Evolutionary conservation across 78 protist genomes (phyloP), one percentile per base, ranked within the genome.

Genomic region (Dictyostelium brefeldianum): DNA sequence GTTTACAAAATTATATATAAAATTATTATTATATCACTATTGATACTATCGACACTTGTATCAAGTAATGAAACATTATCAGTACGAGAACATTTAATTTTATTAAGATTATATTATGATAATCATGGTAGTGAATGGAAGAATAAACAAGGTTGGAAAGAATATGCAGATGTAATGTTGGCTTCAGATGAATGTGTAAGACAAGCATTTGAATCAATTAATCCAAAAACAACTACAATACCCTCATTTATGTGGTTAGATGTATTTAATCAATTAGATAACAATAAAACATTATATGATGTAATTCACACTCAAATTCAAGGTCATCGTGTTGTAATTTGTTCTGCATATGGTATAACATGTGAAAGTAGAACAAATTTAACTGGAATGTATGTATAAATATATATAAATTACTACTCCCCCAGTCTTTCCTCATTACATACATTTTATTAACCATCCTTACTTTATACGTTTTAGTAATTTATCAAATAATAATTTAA

Each of bases 401-500:
- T 36, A 36, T 36, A 36, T 3, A 36, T 36, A 36, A 36, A n/a
- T n/a, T n/a, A n/a, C n/a, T n/a, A n/a, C n/a, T n/a, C n/a, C n/a
- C n/a, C n/a, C n/a, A n/a, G n/a, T n/a, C n/a, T n/a, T n/a, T n/a
- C n/a, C n/a, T n/a, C n/a, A n/a, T n/a, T n/a, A n/a, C n/a, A n/a
- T n/a, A n/a, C n/a, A n/a, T n/a, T n/a, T n/a, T n/a, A n/a, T n/a
- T n/a, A n/a, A n/a, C n/a, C n/a, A n/a, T n/a, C n/a, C n/a, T n/a
- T n/a, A n/a, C n/a, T n/a, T n/a, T n/a, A n/a, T n/a, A n/a, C n/a
- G n/a, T n/a, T n/a, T 36, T 77, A 77, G 81, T 11, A 27, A 50
- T 27, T 27, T 77, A 50, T 27, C 81, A 77, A 77, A 77, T 46
- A 77, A 78, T 78, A 51, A 78, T 78, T 56, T 78, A 54, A 78